Evolutionary conservation across 1,284 basidiomycete genomes (phyloP).

Genomic region (Vanrija sp.): DNA sequence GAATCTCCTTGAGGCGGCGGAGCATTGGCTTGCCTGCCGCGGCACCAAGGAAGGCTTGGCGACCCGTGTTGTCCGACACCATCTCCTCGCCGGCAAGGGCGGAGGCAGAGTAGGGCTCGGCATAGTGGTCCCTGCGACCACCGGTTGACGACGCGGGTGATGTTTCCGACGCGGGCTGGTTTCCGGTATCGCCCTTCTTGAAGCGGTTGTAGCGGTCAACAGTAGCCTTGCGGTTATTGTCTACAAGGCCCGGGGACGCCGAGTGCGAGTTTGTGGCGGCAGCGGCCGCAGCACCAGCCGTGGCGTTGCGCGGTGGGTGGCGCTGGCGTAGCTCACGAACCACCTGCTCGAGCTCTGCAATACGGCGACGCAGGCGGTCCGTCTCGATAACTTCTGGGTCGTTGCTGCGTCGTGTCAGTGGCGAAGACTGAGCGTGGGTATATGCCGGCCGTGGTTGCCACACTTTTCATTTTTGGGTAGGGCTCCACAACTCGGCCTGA

Average conservation of each 20-base stretch:
- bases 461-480: not conserved
- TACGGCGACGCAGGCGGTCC: conserved; percentile 72
- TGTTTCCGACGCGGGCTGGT: conserved; percentile 1
- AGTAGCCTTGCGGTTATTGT: conserved; percentile 41
- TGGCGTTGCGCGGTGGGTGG: conserved; percentile 13
- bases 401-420: conserved; percentile 55
- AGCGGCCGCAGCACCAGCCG: not conserved
- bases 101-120: conserved; percentile 37
- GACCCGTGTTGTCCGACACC: conserved; percentile 33
- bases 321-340: conserved; percentile 62
- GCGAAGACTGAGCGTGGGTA: not conserved
- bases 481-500: not conserved
- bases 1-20: conserved; percentile 19
- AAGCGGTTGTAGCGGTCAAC: conserved; percentile 46
- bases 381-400: conserved; percentile 77
- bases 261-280: not conserved
- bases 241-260: conserved; percentile 8
- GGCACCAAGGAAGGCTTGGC: conserved; percentile 40
- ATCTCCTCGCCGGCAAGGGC: conserved; percentile 42
- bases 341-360: conserved; percentile 83
- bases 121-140: conserved; percentile 9
- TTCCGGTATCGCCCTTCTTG: conserved; percentile 41
- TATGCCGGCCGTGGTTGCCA: not conserved
- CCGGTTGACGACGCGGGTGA: conserved; percentile 9
- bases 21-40: conserved; percentile 43